Conservation (phyloP, 2,329 filamentous ascomycete genomes). For the Sporothrix sp. region DNA sequence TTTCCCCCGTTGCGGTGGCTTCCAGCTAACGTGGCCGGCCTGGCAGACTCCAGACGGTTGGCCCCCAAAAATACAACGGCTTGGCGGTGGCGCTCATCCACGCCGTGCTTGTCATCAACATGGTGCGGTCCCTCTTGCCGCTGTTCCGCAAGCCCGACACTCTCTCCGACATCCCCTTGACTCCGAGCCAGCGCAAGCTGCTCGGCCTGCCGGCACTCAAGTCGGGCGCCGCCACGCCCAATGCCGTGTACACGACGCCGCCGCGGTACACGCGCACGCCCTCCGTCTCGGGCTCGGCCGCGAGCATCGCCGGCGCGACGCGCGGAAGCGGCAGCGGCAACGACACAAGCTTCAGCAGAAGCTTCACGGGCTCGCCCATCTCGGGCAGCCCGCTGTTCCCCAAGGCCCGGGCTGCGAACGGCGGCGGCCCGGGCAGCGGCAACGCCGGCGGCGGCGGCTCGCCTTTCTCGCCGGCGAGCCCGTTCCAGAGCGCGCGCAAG, state of each 20-base stretch:
- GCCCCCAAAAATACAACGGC: slow-evolving; percentile 31
- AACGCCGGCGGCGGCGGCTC: slow-evolving; percentile 3
- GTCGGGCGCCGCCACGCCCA: slow-evolving; percentile 54
- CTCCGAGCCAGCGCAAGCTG: slow-evolving; percentile 74
- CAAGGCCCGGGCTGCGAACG: slow-evolving; percentile 44
- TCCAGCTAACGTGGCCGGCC: neutral
- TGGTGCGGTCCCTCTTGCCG: slow-evolving; percentile 59
- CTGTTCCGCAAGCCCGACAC: slow-evolving; percentile 64
- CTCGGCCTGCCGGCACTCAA: slow-evolving; percentile 67
- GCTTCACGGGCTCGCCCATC: slow-evolving; percentile 35
- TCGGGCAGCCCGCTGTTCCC: slow-evolving; percentile 52
- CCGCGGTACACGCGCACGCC: slow-evolving; percentile 75
- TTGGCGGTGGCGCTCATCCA: slow-evolving; percentile 38
- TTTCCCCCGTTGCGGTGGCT: neutral
- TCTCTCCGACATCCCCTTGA: slow-evolving; percentile 81
- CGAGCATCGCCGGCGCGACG: slow-evolving; percentile 30
- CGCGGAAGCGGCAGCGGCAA: slow-evolving; percentile 9
- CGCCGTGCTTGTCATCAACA: slow-evolving; percentile 57
- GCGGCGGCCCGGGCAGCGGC: slow-evolving; percentile 23
- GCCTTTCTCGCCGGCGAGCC: slow-evolving; percentile 12
- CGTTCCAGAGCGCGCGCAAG: slow-evolving; percentile 37
- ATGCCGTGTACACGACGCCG: slow-evolving; percentile 70
- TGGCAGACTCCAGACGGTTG: slow-evolving; percentile 15
- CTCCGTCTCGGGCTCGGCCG: slow-evolving; percentile 52
- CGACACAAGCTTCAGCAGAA: slow-evolving; percentile 3